These are phyloP conservation scores for Arbutus unedo DNA, from an alignment of 148 eudicot genomes.

Conservation along the genomic window DNA sequence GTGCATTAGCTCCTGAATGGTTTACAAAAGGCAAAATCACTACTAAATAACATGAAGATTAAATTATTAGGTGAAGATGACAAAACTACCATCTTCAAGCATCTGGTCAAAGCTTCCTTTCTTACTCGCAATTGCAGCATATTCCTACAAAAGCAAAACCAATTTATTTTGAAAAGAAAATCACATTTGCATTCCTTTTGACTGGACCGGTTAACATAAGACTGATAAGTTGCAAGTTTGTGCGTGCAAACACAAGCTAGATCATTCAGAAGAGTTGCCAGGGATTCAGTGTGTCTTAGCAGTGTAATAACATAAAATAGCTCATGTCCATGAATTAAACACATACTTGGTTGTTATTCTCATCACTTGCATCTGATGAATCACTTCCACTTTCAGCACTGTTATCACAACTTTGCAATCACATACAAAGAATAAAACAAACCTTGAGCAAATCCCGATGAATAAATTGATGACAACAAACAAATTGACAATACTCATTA, in stretches of 20 bases:
- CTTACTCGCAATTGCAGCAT: conserved; percentile 46
- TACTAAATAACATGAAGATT: neutral
- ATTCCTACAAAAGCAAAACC: conserved; percentile 37
- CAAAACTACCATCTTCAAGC: conserved; percentile 83
- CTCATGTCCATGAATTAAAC: neutral
- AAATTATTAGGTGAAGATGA: conserved; percentile 2
- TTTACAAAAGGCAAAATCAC: conserved; percentile 11
- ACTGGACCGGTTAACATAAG: neutral
- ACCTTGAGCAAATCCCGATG: neutral
- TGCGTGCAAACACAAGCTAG: neutral
- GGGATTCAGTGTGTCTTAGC: neutral
- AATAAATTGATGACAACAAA: neutral
- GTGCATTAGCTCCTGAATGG: conserved; percentile 64
- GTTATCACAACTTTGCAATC: conserved; percentile 23
- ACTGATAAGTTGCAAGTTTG: neutral
- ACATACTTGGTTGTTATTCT: conserved; percentile 64
- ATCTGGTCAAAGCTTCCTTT: conserved; percentile 86
- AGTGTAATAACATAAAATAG: neutral
- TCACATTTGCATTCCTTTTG: neutral
- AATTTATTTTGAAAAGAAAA: neutral
- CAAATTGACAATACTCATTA: neutral
- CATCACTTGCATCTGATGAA: conserved; percentile 86
- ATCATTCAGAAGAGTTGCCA: neutral
- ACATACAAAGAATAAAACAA: neutral
- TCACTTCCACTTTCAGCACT: conserved; percentile 93